Conservation (phyloP, 1,139 yeast species). For the Geotrichum europaeum region DNA sequence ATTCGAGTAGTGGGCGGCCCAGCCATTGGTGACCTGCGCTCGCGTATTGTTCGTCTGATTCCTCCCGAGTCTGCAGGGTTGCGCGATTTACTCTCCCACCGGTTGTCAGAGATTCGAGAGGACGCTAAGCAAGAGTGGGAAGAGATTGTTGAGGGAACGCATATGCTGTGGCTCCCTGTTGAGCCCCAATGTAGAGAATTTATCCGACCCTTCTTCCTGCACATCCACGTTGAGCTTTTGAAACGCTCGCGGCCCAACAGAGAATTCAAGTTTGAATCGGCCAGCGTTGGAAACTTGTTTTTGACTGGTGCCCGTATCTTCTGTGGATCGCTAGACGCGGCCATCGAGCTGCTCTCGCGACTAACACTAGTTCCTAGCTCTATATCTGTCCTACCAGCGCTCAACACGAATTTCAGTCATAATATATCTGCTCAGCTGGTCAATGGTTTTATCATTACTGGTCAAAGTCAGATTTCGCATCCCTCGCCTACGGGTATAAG, state of each 20-base stretch:
- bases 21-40: constrained; percentile 87
- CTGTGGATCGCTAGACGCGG: constrained; percentile 78
- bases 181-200: constrained; percentile 65
- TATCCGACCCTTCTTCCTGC: constrained; percentile 69
- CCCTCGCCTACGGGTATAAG: constrained; percentile 39
- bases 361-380: constrained; percentile 56
- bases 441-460: constrained; percentile 72
- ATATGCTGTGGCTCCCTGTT: constrained; percentile 57
- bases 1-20: constrained; percentile 91
- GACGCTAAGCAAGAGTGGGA: constrained; percentile 70
- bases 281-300: constrained; percentile 80
- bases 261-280: constrained; percentile 64
- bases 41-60: constrained; percentile 70
- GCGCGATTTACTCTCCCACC: constrained; percentile 46
- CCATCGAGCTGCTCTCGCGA: constrained; percentile 67
- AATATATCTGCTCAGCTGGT: constrained; percentile 74
- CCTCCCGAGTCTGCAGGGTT: constrained; percentile 39
- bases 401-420: constrained; percentile 77
- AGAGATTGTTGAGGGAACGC: constrained; percentile 72
- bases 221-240: constrained; percentile 69
- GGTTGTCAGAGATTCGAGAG: constrained; percentile 50
- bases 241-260: constrained; percentile 56
- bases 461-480: constrained; percentile 94
- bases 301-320: constrained; percentile 76
- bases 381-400: constrained; percentile 66